These are phyloP conservation scores for Pseudopithomyces chartarum DNA, from an alignment of 2,329 filamentous ascomycete species.

Conservation along the genomic window DNA sequence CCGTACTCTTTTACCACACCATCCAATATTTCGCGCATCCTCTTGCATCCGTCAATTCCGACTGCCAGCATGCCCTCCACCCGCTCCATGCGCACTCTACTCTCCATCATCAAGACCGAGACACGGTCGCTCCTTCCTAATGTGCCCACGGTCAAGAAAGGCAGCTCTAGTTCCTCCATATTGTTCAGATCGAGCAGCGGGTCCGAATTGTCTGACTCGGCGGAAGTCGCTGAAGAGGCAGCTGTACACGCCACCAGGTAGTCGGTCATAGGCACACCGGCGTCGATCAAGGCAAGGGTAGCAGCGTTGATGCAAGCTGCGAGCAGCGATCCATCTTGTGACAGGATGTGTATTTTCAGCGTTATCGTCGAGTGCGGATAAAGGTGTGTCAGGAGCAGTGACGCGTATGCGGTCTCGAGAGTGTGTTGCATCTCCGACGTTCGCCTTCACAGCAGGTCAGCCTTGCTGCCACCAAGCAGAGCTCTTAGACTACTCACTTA, in stretches of 20 bases:
- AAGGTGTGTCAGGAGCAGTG: conserved; percentile 80
- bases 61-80: conserved; percentile 93
- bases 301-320: conserved; percentile 89
- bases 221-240: conserved; percentile 69
- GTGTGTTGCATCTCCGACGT: conserved; percentile 81
- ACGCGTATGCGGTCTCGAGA: conserved; percentile 75
- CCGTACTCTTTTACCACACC: conserved; percentile 63
- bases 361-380: conserved; percentile 87
- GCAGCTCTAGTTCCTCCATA: conserved; percentile 84
- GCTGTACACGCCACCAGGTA: conserved; percentile 89
- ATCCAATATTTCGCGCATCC: conserved; percentile 81
- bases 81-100: conserved; percentile 77
- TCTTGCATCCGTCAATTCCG: conserved; percentile 87
- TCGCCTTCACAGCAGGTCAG: conserved; percentile 62
- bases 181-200: conserved; percentile 80
- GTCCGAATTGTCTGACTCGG: conserved; percentile 64
- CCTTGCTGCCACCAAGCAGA: neutral
- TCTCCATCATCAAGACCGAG: conserved; percentile 83
- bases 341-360: conserved; percentile 83
- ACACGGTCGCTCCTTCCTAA: conserved; percentile 76
- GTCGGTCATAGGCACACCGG: conserved; percentile 92
- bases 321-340: conserved; percentile 86
- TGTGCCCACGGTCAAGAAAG: conserved; percentile 84
- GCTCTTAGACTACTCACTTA: conserved; percentile 62
- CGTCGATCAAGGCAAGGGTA: conserved; percentile 90